Percentiles rank a stretch among this genome's conserved stretches.
phyloP scores from a whole-genome alignment of 768 basidiomycete species.

The Hortiboletus flavorubellus region DNA sequence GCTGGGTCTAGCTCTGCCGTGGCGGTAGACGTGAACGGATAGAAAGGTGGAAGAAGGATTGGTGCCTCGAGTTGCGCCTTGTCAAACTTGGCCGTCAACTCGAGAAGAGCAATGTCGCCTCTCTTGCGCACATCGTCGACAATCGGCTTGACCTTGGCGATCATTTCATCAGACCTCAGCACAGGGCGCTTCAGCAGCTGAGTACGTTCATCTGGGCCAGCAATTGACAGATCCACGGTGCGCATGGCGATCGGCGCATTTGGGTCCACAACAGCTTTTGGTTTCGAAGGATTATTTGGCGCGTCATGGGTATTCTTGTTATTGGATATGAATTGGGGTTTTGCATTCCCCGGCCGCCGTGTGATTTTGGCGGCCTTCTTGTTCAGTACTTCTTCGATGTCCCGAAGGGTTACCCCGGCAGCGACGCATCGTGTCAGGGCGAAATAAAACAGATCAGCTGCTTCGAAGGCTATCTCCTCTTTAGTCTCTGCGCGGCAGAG shows the following conservation, averaged over 20 bases:
- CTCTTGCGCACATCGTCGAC: conserved; percentile 79
- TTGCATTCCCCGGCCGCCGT: conserved; percentile 87
- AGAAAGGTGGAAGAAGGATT: conserved; percentile 76
- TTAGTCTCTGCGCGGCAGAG: conserved; percentile 78
- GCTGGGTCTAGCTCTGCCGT: conserved; percentile 59
- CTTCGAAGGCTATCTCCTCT: conserved; percentile 89
- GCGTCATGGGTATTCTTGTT: conserved; percentile 21
- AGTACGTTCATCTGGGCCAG: conserved; percentile 51
- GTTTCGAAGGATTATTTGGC: conserved; percentile 28
- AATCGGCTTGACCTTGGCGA: conserved; percentile 90
- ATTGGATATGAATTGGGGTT: conserved; percentile 63
- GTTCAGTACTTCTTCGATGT: conserved; percentile 83
- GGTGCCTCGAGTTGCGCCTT: conserved; percentile 68
- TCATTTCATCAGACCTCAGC: conserved; percentile 59
- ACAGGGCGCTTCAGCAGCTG: conserved; percentile 85
- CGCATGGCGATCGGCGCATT: conserved; percentile 72
- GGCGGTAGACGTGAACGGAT: conserved; percentile 39
- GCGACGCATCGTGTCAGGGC: conserved; percentile 80
- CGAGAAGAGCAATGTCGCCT: conserved; percentile 84
- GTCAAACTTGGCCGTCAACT: conserved; percentile 93
- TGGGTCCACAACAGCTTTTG: conserved; percentile 21
- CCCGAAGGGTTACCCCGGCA: conserved; percentile 74
- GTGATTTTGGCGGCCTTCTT: conserved; percentile 83
- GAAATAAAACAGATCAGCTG: conserved; percentile 94
- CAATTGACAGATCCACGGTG: conserved; percentile 54